Base-by-base conservation (phyloP, 2,329 filamentous ascomycete species). In the Fusarium sp. region DNA sequence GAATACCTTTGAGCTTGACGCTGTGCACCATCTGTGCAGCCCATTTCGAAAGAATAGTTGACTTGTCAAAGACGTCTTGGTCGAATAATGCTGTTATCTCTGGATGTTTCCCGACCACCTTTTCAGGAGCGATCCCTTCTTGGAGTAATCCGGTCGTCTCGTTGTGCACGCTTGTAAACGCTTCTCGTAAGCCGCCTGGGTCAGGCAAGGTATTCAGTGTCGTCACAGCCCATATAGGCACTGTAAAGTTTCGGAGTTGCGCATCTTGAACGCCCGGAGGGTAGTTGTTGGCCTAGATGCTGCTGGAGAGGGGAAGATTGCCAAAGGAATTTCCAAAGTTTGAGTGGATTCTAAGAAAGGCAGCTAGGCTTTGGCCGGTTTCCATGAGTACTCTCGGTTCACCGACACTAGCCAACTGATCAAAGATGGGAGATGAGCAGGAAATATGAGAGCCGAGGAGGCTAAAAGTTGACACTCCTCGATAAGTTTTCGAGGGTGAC, bases 1-100 rank as follows among this genome's bases (percentile, higher is more conserved):
- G 5, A 20, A 30, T 52, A 69, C 70, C 70, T 64, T 72, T 30
- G 2, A n/a, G 16, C 9, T 66, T 72, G 1, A 72, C 70, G 4
- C 70, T 72, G 1, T 72, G 70, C 0, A 72, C 70, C 70, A 72
- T 73, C 2, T 70, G 71, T 2, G 65, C 70, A 6, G 70, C 70
- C 70, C 70, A 73, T 1, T 61, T 70, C 0, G 70, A 72, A 9
- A 72, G 39, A 5, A 72, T 23, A 23, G 52, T 66, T 10, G 70
- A 70, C 9, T 30, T 39, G n/a, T 72, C 70, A 39, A 72, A 72
- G 2, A 61, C 45, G 0, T 27, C 37, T 5, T 61, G 54, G 1
- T 72, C 65, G 8, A 73, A 72, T 3, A 72, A 9, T 4, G 70
- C 70, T 0, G 70, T 70, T 4, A 72, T 34, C 1, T 72, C 72